Base-by-base conservation (phyloP, 768 basidiomycete genomes). In the Tricholoma furcatifolium region DNA sequence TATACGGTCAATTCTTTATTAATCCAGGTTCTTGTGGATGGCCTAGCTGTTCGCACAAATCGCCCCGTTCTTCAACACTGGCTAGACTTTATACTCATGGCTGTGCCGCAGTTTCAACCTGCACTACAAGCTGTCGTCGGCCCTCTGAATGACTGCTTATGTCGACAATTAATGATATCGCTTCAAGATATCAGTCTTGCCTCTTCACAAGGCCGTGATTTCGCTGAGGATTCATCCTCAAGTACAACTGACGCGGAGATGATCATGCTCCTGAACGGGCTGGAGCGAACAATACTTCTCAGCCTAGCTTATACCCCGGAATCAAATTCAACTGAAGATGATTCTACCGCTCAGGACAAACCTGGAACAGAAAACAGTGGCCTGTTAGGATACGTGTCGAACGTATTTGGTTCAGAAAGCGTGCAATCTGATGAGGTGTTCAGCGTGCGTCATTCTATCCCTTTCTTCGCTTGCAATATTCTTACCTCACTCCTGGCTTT, bases 71-170 rank as follows among this genome's bases (percentile, higher is more conserved):
- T 96, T 27, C 95, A 97, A 62, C 92, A 97, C 61, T 98, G 96
- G 96, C 77, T 98, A 23, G 96, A 98, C 65, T 98, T 99, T 66
- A 78, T 98, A 54, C 79, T 96, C 49, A 91, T 91, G 85, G 91
- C 93, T 1, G 72, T 95, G 15, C 86, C 92, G 4, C 91, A 93
- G 60, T 91, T 93, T 63, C 87, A 88, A 53, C 84, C 85, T 17
- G 74, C 81, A 2, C 72, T 91, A 1, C 82, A 86, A 47, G 73
- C 78, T 9, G 77, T 86, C 32, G 74, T 96, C 20, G 72, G 80
- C 2, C 87, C 93, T 2, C 74, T 98, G 24, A 85, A 81, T 55
- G 92, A 92, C 54, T 88, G 90, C 60, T 65, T 96, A 54, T 88
- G 88, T 62, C 75, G 78, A 36, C 91, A 93, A 56, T 67, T 95